Evolutionary conservation across 1,139 yeast genomes (phyloP).

Genomic region (Lodderomyces oxycetoniae): DNA sequence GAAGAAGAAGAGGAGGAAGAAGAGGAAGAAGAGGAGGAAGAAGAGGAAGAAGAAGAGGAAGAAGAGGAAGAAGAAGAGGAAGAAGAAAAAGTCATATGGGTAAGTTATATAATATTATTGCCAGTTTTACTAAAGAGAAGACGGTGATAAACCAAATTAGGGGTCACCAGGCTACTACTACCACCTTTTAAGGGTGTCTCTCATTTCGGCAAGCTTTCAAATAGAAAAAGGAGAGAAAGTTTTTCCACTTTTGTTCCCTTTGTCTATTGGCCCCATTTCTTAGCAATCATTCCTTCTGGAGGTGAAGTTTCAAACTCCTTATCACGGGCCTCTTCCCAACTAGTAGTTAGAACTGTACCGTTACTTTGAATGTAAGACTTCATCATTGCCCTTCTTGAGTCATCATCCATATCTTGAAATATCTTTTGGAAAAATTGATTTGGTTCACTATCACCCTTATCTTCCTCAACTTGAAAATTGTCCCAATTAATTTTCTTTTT

Average conservation of each 20-base stretch:
- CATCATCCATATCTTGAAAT: constrained; percentile 80
- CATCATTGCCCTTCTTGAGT: constrained; percentile 92
- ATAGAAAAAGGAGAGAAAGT: too few species aligned
- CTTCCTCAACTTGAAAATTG: constrained; percentile 50
- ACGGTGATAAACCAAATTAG: constrained; percentile 1
- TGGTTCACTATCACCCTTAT: constrained; percentile 43
- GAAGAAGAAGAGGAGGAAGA: too few species aligned
- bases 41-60: too few species aligned
- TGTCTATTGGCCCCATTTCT: constrained; percentile 29
- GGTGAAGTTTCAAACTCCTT: constrained; percentile 68
- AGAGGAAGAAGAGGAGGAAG: too few species aligned
- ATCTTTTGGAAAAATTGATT: constrained; percentile 71
- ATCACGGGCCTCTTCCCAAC: constrained; percentile 84
- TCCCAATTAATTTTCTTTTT: constrained; percentile 69
- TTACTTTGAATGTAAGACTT: constrained; percentile 90
- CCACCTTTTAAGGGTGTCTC: too few species aligned
- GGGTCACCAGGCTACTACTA: background rate
- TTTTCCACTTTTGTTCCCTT: too few species aligned
- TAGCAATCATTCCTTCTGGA: constrained; percentile 65
- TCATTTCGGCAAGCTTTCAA: too few species aligned
- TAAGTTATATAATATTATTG: background rate
- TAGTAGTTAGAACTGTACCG: constrained; percentile 90
- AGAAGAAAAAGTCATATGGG: background rate
- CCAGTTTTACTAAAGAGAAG: too few species aligned
- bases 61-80: background rate